Conservation (phyloP, 805 yeast genomes). For the Wickerhamiella sorbophila region DNA sequence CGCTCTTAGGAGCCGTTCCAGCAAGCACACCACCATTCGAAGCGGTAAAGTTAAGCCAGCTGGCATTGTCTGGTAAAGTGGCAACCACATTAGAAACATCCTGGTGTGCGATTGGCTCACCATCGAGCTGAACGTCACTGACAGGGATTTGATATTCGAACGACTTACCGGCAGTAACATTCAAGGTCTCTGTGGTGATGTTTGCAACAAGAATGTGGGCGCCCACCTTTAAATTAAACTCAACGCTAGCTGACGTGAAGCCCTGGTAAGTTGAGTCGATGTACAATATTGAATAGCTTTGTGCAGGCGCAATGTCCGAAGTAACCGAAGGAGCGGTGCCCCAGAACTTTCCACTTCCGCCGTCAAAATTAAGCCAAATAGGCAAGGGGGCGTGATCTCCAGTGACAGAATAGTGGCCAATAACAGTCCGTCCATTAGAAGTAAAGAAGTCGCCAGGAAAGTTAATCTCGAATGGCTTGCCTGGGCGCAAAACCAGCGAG, state of each 20-base stretch:
- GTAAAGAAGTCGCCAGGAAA: slow-evolving; percentile 52
- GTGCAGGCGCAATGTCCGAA: slow-evolving; percentile 79
- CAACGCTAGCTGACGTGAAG: slow-evolving; percentile 52
- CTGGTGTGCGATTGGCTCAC: slow-evolving; percentile 28
- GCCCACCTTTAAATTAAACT: slow-evolving; percentile 67
- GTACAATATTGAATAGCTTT: slow-evolving; percentile 49
- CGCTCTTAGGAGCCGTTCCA: slow-evolving; percentile 49
- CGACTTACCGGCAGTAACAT: slow-evolving; percentile 49
- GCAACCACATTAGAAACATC: slow-evolving; percentile 43
- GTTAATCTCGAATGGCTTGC: slow-evolving; percentile 46
- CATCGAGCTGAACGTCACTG: slow-evolving; percentile 50
- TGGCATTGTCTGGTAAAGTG: slow-evolving; percentile 37
- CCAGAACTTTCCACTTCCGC: slow-evolving; percentile 45
- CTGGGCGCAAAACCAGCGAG: slow-evolving; percentile 63
- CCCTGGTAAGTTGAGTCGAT: slow-evolving; percentile 72
- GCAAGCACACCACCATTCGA: slow-evolving; percentile 43
- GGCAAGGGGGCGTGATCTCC: slow-evolving; percentile 78
- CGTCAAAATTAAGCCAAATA: slow-evolving; percentile 68
- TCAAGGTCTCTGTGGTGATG: slow-evolving; percentile 42
- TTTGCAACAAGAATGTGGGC: slow-evolving; percentile 72
- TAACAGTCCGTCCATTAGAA: slow-evolving; percentile 35
- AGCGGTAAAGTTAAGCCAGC: slow-evolving; percentile 55
- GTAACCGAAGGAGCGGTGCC: slow-evolving; percentile 85
- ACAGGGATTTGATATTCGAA: slow-evolving; percentile 50
- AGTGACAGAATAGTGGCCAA: slow-evolving; percentile 70